Evolutionary conservation across 176 grass and related monocot genomes (phyloP).

Genomic region (Lolium multiflorum): DNA sequence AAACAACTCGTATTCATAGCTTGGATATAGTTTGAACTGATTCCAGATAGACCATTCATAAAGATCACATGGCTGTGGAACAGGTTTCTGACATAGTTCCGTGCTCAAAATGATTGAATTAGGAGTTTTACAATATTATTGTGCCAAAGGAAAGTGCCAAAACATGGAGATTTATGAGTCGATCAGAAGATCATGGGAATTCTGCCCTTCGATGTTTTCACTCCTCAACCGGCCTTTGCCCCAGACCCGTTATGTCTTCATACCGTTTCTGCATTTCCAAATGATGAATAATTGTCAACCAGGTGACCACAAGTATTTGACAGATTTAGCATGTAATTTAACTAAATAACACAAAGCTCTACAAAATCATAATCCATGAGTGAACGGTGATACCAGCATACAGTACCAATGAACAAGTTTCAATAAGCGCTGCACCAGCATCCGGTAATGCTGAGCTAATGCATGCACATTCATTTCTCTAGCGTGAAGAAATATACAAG

Average conservation of each 20-base stretch:
- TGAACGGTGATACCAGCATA: not conserved
- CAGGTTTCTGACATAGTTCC: conserved; percentile 13
- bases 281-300: conserved; percentile 24
- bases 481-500: not conserved
- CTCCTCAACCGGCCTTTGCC: conserved; percentile 81
- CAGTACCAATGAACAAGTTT: not conserved
- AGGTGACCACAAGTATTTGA: not conserved
- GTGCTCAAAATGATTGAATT: conserved; percentile 14
- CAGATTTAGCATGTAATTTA: not conserved
- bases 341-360: not conserved
- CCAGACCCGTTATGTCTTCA: conserved; percentile 78
- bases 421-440: not conserved
- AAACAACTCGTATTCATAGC: not conserved
- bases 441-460: not conserved
- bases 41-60: conserved; percentile 1
- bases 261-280: conserved; percentile 73
- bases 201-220: conserved; percentile 31
- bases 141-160: conserved; percentile 36
- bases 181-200: not conserved
- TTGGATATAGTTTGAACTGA: conserved; percentile 9
- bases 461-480: not conserved
- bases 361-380: not conserved
- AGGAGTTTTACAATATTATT: conserved; percentile 47
- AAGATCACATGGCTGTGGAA: conserved; percentile 26
- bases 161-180: not conserved